Evolutionary conservation across 345 rosid species (phyloP), one percentile per base, ranked within the genome.

Genomic region (Salix purpurea): DNA sequence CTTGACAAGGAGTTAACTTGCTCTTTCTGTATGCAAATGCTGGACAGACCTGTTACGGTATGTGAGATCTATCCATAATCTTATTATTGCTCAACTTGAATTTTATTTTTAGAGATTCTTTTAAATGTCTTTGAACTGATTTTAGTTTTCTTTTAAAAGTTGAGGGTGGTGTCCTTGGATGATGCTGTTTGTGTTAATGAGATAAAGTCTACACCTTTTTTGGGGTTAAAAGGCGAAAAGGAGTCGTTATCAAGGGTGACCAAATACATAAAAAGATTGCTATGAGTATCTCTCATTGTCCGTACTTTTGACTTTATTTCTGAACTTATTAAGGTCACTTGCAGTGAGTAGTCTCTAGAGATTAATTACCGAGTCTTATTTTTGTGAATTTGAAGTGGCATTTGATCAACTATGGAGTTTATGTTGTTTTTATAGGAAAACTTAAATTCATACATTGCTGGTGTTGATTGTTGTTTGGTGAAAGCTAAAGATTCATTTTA

Each of bases 21-120:
- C 71, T 76, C 91, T 0, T 82, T 91, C 23, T 94, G 98, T 75
- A 81, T 81, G 84, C 85, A 84, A 68, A 39, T 91, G 71, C 92
- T 84, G 26, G 92, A 91, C 10, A 85, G 92, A n/a, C 98, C 97
- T 1, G 92, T 93, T 65, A 83, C 98, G 80, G 98, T 93, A 58
- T 19, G 71, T 13, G 24, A 37, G 11, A 21, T 67, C 40, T 37
- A 18, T 36, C 10, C 13, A 10, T n/a, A n/a, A 8, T 39, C 28
- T 69, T 69, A 21, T 21, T 7, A 6, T 67, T 34, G 13, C 21
- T 10, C 50, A 40, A 37, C 40, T 18, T 37, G 70, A 34, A 37
- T 37, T 67, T 37, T 67, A n/a, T n/a, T 23, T 58, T n/a, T 9
- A 23, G 23, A 58, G 62, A n/a, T 34, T 34, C 19, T 19, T 2